Percentiles rank a stretch among this genome's conserved stretches.
Evolutionary conservation across 2,329 filamentous ascomycete species (phyloP).

Genomic region (Magnaporthales sp.): DNA sequence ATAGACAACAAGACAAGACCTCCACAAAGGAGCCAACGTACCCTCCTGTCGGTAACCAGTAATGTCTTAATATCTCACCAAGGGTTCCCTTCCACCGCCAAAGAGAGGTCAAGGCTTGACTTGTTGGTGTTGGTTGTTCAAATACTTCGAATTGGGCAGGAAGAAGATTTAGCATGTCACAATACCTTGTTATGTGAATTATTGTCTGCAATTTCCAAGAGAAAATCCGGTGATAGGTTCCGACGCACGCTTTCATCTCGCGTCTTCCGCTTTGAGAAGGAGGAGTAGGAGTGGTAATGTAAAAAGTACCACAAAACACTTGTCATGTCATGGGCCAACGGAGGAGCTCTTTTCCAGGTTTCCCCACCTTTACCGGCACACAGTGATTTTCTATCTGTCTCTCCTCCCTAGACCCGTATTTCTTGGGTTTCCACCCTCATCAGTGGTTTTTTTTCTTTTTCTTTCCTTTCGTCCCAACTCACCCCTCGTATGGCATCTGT

Average conservation of each 20-base stretch:
- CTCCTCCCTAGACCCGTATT: background rate
- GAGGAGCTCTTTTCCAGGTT: background rate
- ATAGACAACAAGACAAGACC: background rate
- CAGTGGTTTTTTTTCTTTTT: background rate
- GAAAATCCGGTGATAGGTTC: background rate
- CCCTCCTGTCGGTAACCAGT: constrained; percentile 1
- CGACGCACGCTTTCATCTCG: background rate
- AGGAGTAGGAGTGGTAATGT: background rate
- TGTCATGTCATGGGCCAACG: background rate
- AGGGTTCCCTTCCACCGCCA: background rate
- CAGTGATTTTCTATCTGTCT: background rate
- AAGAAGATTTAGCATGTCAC: background rate
- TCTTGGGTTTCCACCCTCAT: background rate
- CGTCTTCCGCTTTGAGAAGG: background rate
- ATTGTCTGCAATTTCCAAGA: background rate
- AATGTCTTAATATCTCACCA: background rate
- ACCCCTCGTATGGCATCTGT: background rate
- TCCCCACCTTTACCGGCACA: background rate
- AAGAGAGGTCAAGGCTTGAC: background rate
- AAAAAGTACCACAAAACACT: background rate
- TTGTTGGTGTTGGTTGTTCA: too few species aligned
- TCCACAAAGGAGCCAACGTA: background rate
- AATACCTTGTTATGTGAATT: background rate
- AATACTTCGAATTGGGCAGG: too few species aligned
- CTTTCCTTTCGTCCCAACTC: background rate